Conservation (phyloP, 352 stramenopile species). For the Phytophthora pinifolia region DNA sequence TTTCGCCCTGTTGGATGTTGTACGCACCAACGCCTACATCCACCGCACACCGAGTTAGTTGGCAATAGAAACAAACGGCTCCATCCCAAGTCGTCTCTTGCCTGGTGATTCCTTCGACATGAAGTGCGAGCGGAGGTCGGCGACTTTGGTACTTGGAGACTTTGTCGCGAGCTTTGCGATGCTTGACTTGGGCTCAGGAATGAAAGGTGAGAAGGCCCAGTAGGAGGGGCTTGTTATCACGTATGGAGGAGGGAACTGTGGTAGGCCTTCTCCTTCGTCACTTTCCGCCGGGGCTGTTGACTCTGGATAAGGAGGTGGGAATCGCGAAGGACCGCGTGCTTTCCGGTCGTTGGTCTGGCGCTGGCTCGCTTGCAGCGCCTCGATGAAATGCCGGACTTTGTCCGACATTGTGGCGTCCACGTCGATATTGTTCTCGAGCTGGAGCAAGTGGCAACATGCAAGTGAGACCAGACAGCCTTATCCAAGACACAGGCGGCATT, state of each 20-base stretch:
- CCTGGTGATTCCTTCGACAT: conserved; percentile 19
- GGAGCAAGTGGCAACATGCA: background rate
- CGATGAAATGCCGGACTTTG: conserved; percentile 39
- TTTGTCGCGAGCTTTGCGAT: conserved; percentile 25
- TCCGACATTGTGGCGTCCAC: conserved; percentile 29
- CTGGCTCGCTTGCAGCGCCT: conserved; percentile 31
- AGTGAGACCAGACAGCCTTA: background rate
- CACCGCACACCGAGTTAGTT: background rate
- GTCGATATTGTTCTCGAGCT: conserved; percentile 34
- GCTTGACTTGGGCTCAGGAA: conserved; percentile 25
- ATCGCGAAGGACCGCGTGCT: conserved; percentile 10
- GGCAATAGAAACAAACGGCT: too few relatives aligned
- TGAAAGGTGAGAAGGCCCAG: conserved; percentile 30
- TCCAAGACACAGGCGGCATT: too few relatives aligned
- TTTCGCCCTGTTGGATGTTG: conserved; percentile 46
- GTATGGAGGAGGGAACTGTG: conserved; percentile 40
- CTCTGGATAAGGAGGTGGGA: conserved; percentile 46
- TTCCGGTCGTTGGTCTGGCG: background rate
- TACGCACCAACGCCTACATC: conserved; percentile 53
- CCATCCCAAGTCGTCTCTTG: too few relatives aligned
- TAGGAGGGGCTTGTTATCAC: conserved; percentile 31
- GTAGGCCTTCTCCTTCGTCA: conserved; percentile 10
- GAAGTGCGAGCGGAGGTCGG: conserved; percentile 19
- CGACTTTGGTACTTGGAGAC: conserved; percentile 14
- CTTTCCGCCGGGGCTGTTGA: conserved; percentile 20